Percentiles rank a stretch among this genome's conserved stretches.
Conservation (phyloP, 306 rosid species). For the Carpinus viminea region DNA sequence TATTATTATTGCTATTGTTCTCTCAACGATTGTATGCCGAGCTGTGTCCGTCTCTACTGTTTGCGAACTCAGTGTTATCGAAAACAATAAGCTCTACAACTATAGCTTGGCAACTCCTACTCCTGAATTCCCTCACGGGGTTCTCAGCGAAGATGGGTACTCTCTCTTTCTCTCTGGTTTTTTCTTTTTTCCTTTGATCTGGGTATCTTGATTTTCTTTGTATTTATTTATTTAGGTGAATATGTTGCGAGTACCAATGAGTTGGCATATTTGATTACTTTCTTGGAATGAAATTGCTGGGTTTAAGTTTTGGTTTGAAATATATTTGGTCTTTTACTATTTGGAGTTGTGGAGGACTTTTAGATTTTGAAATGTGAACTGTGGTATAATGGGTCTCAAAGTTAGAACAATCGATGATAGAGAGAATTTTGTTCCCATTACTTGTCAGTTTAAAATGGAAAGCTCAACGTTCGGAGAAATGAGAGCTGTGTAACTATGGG, state of each 20-base stretch:
- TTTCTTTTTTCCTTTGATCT: constrained; percentile 22
- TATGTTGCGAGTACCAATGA: not conserved
- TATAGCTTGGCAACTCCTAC: constrained; percentile 69
- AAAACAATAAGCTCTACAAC: constrained; percentile 60
- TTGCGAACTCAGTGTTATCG: constrained; percentile 54
- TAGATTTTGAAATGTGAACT: not conserved
- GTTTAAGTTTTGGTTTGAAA: not conserved
- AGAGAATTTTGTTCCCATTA: not conserved
- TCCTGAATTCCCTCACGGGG: constrained; percentile 74
- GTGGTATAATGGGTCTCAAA: not conserved
- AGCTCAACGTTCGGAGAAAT: not conserved
- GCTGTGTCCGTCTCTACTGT: constrained; percentile 31
- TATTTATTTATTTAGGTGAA: not conserved
- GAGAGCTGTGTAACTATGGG: not conserved
- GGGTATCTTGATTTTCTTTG: not conserved
- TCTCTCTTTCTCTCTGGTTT: not conserved
- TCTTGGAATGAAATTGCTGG: not conserved
- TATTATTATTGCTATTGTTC: not conserved
- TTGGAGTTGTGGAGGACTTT: not conserved
- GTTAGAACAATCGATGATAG: not conserved
- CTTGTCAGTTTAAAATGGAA: not conserved
- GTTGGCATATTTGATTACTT: not conserved
- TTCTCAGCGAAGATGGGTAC: constrained; percentile 96
- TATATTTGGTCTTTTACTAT: not conserved
- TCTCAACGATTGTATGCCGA: constrained; percentile 42